Evolutionary conservation across 305 asterid species (phyloP).

Genomic region (Fraxinus paxiana): DNA sequence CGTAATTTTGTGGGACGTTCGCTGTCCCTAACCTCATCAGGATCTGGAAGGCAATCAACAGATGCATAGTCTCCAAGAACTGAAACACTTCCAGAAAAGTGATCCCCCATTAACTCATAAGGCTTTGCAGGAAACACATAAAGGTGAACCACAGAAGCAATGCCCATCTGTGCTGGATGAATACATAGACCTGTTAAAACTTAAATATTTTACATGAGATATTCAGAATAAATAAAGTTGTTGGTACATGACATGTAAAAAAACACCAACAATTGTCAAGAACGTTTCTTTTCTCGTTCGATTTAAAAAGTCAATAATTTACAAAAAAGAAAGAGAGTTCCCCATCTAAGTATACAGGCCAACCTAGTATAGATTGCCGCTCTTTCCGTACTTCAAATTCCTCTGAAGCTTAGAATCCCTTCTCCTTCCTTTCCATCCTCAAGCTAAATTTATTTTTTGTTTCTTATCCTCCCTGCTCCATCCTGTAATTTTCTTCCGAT

Average conservation of each 20-base stretch:
- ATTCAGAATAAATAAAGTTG: slow-evolving; percentile 1
- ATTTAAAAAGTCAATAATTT: background rate
- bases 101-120: slow-evolving; percentile 85
- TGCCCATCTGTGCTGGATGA: slow-evolving; percentile 98
- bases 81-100: slow-evolving; percentile 68
- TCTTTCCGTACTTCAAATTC: background rate
- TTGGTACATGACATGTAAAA: background rate
- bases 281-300: background rate
- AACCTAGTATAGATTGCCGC: background rate
- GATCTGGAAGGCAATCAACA: slow-evolving; percentile 82
- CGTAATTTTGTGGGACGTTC: slow-evolving; percentile 91
- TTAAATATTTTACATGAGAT: slow-evolving; percentile 26
- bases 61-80: slow-evolving; percentile 96
- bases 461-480: background rate
- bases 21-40: slow-evolving; percentile 94
- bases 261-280: background rate
- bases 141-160: slow-evolving; percentile 86
- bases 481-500: background rate
- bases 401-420: background rate
- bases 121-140: slow-evolving; percentile 97
- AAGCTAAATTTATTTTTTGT: background rate
- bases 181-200: slow-evolving; percentile 51
- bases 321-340: background rate
- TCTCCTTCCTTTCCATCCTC: background rate
- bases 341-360: background rate